Evolutionary conservation across 2,329 filamentous ascomycete species (phyloP).

Genomic region (Talaromyces sp.): DNA sequence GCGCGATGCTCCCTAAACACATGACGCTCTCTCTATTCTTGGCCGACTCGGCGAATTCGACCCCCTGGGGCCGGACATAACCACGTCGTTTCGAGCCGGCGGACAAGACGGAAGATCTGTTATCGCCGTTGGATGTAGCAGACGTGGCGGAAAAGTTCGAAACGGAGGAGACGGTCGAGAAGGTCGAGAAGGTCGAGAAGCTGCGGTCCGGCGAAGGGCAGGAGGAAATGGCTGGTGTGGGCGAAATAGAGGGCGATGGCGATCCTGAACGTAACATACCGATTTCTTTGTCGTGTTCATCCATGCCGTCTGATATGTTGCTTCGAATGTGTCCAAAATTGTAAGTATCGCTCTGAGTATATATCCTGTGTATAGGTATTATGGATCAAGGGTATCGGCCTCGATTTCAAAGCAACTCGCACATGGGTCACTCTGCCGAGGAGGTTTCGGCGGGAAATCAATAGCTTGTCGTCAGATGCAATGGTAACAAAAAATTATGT

Average conservation of each 20-base stretch:
- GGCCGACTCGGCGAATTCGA: conserved; percentile 86
- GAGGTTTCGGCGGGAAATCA: conserved; percentile 5
- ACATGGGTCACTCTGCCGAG: conserved; percentile 8
- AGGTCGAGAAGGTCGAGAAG: conserved; percentile 45
- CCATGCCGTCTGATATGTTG: conserved; percentile 6
- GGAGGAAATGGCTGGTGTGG: conserved; percentile 44
- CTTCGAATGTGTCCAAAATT: not conserved
- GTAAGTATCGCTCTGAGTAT: not conserved
- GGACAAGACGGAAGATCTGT: conserved; percentile 43
- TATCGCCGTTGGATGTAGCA: conserved; percentile 34
- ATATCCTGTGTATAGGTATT: not conserved
- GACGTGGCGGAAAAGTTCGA: conserved; percentile 39
- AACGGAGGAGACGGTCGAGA: conserved; percentile 45
- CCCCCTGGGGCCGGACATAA: conserved; percentile 83
- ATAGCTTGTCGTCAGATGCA: not conserved
- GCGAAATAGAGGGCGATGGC: conserved; percentile 40
- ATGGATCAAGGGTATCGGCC: not conserved
- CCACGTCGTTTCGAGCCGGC: conserved; percentile 61
- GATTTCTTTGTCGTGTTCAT: conserved; percentile 19
- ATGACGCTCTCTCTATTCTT: conserved; percentile 90
- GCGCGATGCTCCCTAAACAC: conserved; percentile 92
- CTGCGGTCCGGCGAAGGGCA: conserved; percentile 45
- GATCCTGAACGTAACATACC: conserved; percentile 34
- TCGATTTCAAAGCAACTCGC: conserved; percentile 5
- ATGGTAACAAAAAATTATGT: not conserved